Conservation (phyloP, 2,329 filamentous ascomycete species). For the Xenoacremonium recifei region DNA sequence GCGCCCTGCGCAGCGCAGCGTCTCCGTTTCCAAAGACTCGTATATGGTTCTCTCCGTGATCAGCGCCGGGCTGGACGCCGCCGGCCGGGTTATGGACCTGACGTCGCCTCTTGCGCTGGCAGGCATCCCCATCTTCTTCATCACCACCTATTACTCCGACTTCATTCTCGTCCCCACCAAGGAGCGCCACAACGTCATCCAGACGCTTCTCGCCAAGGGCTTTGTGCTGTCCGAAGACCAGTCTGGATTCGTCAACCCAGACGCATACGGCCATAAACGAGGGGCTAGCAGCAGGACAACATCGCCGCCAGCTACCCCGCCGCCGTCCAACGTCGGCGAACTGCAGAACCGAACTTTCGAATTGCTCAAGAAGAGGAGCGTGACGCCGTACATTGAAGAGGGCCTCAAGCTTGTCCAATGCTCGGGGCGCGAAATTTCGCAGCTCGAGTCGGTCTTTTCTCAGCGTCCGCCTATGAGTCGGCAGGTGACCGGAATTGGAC, state of each 20-base stretch:
- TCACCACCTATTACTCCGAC: slow-evolving; percentile 96
- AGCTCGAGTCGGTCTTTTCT: slow-evolving; percentile 37
- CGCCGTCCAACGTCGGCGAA: slow-evolving; percentile 74
- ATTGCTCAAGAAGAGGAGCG: slow-evolving; percentile 73
- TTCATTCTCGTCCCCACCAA: slow-evolving; percentile 88
- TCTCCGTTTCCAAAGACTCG: slow-evolving; percentile 77
- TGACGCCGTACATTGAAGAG: slow-evolving; percentile 69
- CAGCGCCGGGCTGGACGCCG: slow-evolving; percentile 85
- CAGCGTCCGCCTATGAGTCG: slow-evolving; percentile 36
- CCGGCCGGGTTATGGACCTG: slow-evolving; percentile 85
- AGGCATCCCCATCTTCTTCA: slow-evolving; percentile 96
- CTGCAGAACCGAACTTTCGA: slow-evolving; percentile 81
- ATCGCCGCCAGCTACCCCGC: slow-evolving; percentile 64
- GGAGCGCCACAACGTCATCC: slow-evolving; percentile 70
- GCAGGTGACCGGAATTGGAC: slow-evolving; percentile 34
- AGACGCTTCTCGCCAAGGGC: slow-evolving; percentile 73
- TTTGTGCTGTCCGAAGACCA: slow-evolving; percentile 79
- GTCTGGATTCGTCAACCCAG: slow-evolving; percentile 62
- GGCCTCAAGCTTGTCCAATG: slow-evolving; percentile 76
- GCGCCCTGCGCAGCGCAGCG: slow-evolving; percentile 46
- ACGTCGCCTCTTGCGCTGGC: slow-evolving; percentile 89
- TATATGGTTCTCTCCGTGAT: slow-evolving; percentile 90
- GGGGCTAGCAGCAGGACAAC: slow-evolving; percentile 37
- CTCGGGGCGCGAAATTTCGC: slow-evolving; percentile 59
- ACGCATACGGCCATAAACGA: slow-evolving; percentile 33